Conservation (phyloP, 106 monocot species). For the Posidonia australis region DNA sequence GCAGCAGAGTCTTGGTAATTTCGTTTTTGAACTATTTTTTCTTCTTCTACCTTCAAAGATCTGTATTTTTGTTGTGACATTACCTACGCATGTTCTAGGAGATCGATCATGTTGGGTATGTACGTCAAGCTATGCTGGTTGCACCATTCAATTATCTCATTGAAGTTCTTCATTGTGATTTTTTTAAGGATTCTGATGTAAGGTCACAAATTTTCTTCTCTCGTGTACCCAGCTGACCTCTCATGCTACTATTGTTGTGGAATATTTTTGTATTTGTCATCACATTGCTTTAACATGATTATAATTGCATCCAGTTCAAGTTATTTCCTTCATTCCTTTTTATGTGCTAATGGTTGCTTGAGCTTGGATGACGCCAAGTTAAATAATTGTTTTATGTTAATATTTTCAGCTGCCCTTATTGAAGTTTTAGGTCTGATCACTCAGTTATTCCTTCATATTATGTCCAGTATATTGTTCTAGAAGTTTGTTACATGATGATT, state of each 20-base stretch:
- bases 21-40: neutral
- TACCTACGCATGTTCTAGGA: slow-evolving; percentile 34
- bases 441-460: no score
- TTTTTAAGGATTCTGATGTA: slow-evolving; percentile 72
- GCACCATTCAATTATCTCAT: slow-evolving; percentile 50
- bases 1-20: slow-evolving; percentile 29
- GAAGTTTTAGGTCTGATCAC: no score
- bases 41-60: neutral
- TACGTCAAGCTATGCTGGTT: slow-evolving; percentile 50
- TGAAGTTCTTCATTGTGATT: slow-evolving; percentile 43
- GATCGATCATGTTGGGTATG: slow-evolving; percentile 73
- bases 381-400: no score
- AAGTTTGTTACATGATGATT: no score
- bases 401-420: no score
- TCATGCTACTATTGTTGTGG: neutral
- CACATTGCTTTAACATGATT: neutral
- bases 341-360: neutral
- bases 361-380: no score
- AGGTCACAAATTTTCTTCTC: slow-evolving; percentile 8
- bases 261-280: neutral
- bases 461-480: no score
- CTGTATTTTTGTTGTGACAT: slow-evolving; percentile 1
- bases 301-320: neutral
- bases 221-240: neutral
- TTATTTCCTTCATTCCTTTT: neutral